Evolutionary conservation across 2,329 filamentous ascomycete species (phyloP), one percentile per base, ranked within the genome.

Genomic region (Cyphellophora europaea): DNA sequence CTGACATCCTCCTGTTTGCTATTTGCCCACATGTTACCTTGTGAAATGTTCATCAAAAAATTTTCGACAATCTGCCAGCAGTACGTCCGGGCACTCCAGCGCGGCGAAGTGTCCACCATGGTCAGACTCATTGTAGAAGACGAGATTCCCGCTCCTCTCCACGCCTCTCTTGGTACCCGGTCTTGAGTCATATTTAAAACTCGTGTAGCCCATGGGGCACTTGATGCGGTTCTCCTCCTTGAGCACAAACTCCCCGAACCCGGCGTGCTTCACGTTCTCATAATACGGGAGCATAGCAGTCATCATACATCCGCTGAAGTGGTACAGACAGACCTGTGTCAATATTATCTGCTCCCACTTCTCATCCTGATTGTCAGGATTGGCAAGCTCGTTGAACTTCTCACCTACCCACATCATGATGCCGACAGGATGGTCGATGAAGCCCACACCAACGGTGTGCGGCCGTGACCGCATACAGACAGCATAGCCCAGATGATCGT

Each of bases 331-430:
- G 11, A 40, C 37, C 6, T 38, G 41, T 10, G 36, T 42, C 10
- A 44, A 33, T 12, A 42, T 40, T n/a, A 37, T 30, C 5, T 33
- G 30, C 23, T 40, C 32, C 42, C 42, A 39, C 21, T 25, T 25
- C 21, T 25, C 21, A 11, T 33, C 15, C 5, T 28, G 17, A n/a
- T 35, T 12, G 10, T 35, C 19, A 15, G 35, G 27, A 11, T 40
- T 41, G 11, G 17, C 27, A 12, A 30, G 29, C 18, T 45, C 42
- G 11, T 32, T 27, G 19, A 33, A 45, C 53, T 89, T 89, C 57
- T 89, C 84, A 45, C 82, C 82, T 14, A 89, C 76, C 83, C 83
- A 89, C 0, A 80, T 73, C 1, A 89, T 63, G 3, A 86, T 59
- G 0, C 71, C 80, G 0, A 83, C 72, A 0, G 83, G 84, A 6